A percentile compares a stretch with the other conserved stretches of the same genome.
phyloP scores from a whole-genome alignment of 2,329 filamentous ascomycete genomes.

The Talaromyces pinophilus region DNA sequence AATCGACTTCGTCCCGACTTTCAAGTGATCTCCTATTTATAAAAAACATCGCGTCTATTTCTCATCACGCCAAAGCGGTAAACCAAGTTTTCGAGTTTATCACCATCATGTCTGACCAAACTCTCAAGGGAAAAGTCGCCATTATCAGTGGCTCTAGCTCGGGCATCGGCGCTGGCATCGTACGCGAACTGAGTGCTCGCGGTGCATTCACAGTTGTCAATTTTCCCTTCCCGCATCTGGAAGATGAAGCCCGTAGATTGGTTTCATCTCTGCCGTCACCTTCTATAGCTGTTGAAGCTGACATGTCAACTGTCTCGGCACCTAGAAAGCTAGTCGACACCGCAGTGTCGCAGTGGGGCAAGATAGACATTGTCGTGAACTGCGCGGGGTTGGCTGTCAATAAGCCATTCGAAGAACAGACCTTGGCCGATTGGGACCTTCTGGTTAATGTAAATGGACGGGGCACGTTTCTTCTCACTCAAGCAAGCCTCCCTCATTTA shows the following conservation, averaged over 20 bases:
- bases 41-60: too few species aligned
- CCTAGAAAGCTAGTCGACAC: neutral
- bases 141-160: too few species aligned
- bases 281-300: neutral
- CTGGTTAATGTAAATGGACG: neutral
- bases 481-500: neutral
- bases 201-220: too few species aligned
- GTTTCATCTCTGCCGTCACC: neutral
- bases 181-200: too few species aligned
- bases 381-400: neutral
- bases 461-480: neutral
- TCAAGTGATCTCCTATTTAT: too few species aligned
- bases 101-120: too few species aligned
- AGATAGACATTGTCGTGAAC: neutral
- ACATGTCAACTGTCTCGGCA: neutral
- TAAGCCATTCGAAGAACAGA: neutral
- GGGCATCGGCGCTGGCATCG: too few species aligned
- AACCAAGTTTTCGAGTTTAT: too few species aligned
- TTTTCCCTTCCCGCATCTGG: neutral
- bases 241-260: neutral
- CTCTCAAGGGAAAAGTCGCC: too few species aligned
- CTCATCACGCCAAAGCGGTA: too few species aligned
- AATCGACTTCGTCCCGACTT: too few species aligned
- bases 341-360: neutral
- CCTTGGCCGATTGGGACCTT: neutral